Percentiles rank a stretch among this genome's conserved stretches.
These are phyloP conservation scores for Xylaria intraflava DNA, from an alignment of 495 filamentous ascomycete species.

Conservation along the genomic window DNA sequence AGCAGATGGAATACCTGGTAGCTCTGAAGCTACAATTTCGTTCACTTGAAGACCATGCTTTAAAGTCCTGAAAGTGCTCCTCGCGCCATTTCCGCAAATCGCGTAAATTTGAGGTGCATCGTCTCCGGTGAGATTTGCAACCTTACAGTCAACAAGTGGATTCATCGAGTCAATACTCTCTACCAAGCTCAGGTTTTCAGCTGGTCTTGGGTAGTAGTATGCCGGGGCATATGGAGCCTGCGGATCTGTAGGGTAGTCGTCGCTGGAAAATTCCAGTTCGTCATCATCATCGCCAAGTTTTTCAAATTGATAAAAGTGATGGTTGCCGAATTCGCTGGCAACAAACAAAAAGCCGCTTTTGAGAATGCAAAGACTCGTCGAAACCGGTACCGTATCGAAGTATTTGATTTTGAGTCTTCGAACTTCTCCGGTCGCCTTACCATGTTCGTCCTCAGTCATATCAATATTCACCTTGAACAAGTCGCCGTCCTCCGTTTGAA, in stretches of 20 bases:
- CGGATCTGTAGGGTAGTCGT: slow-evolving; percentile 70
- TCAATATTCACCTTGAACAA: slow-evolving; percentile 94
- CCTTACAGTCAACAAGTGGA: slow-evolving; percentile 82
- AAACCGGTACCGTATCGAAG: slow-evolving; percentile 91
- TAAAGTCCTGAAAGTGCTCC: slow-evolving; percentile 82
- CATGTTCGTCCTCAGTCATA: slow-evolving; percentile 75
- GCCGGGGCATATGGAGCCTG: slow-evolving; percentile 60
- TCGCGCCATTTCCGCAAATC: slow-evolving; percentile 77
- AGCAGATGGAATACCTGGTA: slow-evolving; percentile 75
- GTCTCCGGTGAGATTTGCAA: slow-evolving; percentile 80
- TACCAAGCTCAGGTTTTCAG: slow-evolving; percentile 77
- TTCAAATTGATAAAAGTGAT: slow-evolving; percentile 95
- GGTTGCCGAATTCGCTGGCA: slow-evolving; percentile 85
- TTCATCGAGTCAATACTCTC: slow-evolving; percentile 86
- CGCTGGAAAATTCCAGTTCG: slow-evolving; percentile 77
- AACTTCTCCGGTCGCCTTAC: slow-evolving; percentile 73
- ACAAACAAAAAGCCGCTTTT: slow-evolving; percentile 96
- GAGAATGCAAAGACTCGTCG: slow-evolving; percentile 78
- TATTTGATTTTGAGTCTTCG: slow-evolving; percentile 87
- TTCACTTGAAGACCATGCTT: slow-evolving; percentile 90
- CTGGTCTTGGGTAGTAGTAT: slow-evolving; percentile 75
- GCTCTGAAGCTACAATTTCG: slow-evolving; percentile 87
- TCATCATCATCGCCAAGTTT: slow-evolving; percentile 96
- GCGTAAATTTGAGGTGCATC: slow-evolving; percentile 96
- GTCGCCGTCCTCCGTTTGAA: slow-evolving; percentile 94